phyloP scores from a whole-genome alignment of 2,329 filamentous ascomycete species.

The Phyllosticta paracitricarpa region DNA sequence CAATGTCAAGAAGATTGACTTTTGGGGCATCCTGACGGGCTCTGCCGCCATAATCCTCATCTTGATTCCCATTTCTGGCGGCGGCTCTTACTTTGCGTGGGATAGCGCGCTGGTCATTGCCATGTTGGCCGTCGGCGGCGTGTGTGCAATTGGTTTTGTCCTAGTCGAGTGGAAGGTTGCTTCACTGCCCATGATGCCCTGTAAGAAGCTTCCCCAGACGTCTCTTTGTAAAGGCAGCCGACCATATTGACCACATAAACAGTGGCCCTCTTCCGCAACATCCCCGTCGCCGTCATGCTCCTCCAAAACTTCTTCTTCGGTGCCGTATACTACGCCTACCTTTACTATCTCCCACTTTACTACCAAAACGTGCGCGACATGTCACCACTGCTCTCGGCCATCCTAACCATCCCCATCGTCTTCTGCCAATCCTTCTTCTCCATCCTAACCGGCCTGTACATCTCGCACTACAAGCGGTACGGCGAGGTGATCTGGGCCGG shows the following conservation, averaged over 20 bases:
- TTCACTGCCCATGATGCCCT: conserved; percentile 48
- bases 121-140: conserved; percentile 44
- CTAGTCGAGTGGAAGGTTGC: conserved; percentile 48
- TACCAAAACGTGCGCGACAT: conserved; percentile 47
- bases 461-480: conserved; percentile 48
- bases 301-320: conserved; percentile 52
- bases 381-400: conserved; percentile 40
- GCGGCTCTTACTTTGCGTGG: conserved; percentile 49
- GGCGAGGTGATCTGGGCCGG: conserved; percentile 48
- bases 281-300: conserved; percentile 45
- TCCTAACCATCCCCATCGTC: conserved; percentile 42
- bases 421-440: conserved; percentile 38
- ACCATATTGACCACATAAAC: neutral
- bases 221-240: neutral
- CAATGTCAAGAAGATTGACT: conserved; percentile 49
- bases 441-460: conserved; percentile 46
- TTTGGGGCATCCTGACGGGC: conserved; percentile 45
- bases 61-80: conserved; percentile 54
- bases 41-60: conserved; percentile 49
- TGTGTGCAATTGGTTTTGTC: conserved; percentile 40
- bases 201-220: neutral
- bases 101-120: conserved; percentile 47
- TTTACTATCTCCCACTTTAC: conserved; percentile 55
- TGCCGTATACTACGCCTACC: conserved; percentile 46
- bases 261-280: conserved; percentile 46